Base-by-base conservation (phyloP, 2,329 filamentous ascomycete species). In the Aspergillus vadensis region DNA sequence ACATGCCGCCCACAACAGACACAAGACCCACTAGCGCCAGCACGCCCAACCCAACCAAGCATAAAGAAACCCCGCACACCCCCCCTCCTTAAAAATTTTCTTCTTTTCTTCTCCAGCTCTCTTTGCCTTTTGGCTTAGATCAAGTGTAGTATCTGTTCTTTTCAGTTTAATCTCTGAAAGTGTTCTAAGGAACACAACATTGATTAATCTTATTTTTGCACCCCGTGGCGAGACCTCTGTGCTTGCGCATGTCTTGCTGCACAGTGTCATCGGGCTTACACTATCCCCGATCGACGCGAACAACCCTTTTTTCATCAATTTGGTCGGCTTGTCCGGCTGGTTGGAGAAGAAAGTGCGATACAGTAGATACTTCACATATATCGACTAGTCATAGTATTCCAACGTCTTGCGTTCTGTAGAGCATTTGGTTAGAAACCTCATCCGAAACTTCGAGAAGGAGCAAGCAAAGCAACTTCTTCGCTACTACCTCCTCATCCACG, bases 111-210 rank as follows among this genome's bases (percentile, higher is more conserved):
- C 69, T 78, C 70, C 72, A 81, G 79, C 79, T 81, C 79, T 80
- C 77, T 78, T 79, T 80, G 77, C 81, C 80, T 81, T 83, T 83
- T 79, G 79, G 86, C 86, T 91, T 90, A 91, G 89, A 92, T 92
- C 89, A 92, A 91, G 88, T 92, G 88, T 91, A 92, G 89, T 92
- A 92, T 91, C 89, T 91, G 89, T 92, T 93, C 90, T 92, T 92
- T 90, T 91, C 88, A 93, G 90, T 92, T 92, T 93, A 92, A 92
- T 92, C 88, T 90, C 90, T 93, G 89, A 89, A 91, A 92, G 85
- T 84, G 83, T 82, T 83, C 87, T 85, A 90, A 81, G 83, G 86
- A 82, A 82, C 82, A 82, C 83, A 86, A 85, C 84, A 83, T 82
- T 86, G 88, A 91, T 93, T 92, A 91, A 86, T 86, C 88, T 83